Evolutionary conservation across 2,329 filamentous ascomycete species (phyloP).

Genomic region (Epicoccum nigrum): DNA sequence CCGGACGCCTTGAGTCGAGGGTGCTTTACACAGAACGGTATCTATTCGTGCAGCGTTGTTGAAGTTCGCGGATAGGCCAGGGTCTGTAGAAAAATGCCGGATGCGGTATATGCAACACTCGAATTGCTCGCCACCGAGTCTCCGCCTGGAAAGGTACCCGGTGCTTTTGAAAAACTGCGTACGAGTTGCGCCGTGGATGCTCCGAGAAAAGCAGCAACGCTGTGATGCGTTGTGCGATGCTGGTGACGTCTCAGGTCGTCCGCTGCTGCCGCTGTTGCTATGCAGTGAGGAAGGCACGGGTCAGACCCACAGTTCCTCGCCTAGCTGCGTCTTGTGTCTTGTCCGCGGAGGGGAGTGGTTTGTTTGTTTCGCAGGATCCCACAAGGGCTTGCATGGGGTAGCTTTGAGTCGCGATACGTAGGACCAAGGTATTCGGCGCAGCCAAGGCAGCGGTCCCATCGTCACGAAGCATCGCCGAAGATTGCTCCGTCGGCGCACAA

Average conservation of each 20-base stretch:
- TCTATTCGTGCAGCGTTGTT: not conserved
- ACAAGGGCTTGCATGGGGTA: not conserved
- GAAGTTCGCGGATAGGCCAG: not conserved
- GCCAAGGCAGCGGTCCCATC: not conserved
- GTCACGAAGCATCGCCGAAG: constrained; percentile 1
- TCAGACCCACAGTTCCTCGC: not conserved
- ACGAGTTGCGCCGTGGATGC: not conserved
- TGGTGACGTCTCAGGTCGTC: not conserved
- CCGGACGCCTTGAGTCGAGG: too few species aligned
- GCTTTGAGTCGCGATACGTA: not conserved
- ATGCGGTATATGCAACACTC: not conserved
- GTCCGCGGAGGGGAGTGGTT: not conserved
- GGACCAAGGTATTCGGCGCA: not conserved
- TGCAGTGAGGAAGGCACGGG: not conserved
- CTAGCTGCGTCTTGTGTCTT: not conserved
- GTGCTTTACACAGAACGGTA: not conserved
- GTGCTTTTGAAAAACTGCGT: not conserved
- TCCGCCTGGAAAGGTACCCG: not conserved
- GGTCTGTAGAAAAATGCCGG: not conserved
- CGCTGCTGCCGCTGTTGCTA: too few species aligned
- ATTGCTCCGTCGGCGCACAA: not conserved
- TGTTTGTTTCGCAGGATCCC: not conserved
- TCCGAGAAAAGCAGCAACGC: not conserved
- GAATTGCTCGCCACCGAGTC: too few species aligned
- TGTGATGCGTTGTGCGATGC: not conserved